Conservation (phyloP, 2,329 filamentous ascomycete species). For the Hymenoscyphus scutula region DNA sequence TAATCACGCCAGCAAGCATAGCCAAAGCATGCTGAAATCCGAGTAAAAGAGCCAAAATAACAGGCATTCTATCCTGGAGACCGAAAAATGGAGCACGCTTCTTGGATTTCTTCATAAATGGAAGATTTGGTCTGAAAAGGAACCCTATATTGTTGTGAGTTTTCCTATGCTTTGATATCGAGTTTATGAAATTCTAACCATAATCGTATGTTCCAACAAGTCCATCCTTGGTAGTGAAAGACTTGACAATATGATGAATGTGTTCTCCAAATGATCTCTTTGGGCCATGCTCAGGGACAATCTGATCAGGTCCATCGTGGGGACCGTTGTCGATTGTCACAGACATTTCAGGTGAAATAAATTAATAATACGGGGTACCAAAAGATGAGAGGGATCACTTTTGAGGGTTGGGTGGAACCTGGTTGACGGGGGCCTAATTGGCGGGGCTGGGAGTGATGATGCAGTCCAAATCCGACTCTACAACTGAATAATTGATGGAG, state of each 20-base stretch:
- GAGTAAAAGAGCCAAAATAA: constrained; percentile 69
- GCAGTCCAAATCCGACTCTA: neutral
- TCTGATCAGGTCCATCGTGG: constrained; percentile 41
- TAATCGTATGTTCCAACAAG: constrained; percentile 88
- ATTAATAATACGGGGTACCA: neutral
- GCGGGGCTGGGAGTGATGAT: neutral
- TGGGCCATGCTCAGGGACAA: constrained; percentile 42
- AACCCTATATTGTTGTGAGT: constrained; percentile 45
- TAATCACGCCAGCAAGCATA: constrained; percentile 70
- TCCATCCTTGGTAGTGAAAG: constrained; percentile 58
- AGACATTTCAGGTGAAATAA: constrained; percentile 22
- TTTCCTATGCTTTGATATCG: constrained; percentile 5
- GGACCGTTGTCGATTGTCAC: constrained; percentile 31
- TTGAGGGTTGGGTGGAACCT: constrained; percentile 15
- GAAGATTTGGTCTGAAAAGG: constrained; percentile 73
- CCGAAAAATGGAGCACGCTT: constrained; percentile 76
- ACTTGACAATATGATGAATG: constrained; percentile 40
- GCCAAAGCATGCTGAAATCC: constrained; percentile 75
- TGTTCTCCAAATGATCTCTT: constrained; percentile 43
- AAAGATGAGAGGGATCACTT: constrained; percentile 8
- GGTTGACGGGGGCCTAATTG: neutral
- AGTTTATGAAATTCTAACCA: constrained; percentile 45
- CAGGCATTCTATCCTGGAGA: constrained; percentile 75
- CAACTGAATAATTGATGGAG: neutral
- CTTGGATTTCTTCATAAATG: constrained; percentile 68